Conservation (phyloP, 2,329 filamentous ascomycete genomes). For the Podosphaera fusca region DNA sequence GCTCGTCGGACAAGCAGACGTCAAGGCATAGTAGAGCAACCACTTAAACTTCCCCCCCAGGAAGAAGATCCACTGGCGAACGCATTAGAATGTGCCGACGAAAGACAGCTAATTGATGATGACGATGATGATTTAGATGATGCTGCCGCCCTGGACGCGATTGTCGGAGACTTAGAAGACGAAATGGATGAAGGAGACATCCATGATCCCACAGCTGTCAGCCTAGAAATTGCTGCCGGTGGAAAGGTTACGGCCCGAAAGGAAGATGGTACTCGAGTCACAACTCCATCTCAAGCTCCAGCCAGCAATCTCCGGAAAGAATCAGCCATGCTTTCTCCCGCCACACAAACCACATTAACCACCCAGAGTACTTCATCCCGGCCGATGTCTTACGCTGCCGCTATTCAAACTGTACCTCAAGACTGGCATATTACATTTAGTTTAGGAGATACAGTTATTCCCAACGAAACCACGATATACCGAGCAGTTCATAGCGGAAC, state of each 20-base stretch:
- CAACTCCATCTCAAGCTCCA: constrained; percentile 48
- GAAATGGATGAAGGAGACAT: constrained; percentile 52
- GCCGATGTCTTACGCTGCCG: constrained; percentile 63
- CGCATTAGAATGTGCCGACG: constrained; percentile 77
- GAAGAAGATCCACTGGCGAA: constrained; percentile 41
- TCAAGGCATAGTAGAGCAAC: constrained; percentile 28
- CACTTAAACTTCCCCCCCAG: constrained; percentile 27
- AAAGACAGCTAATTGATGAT: constrained; percentile 59
- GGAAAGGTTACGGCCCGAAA: constrained; percentile 79
- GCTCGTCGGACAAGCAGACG: constrained; percentile 41
- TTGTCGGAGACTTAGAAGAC: constrained; percentile 78
- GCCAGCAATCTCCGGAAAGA: constrained; percentile 22
- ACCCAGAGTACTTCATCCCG: constrained; percentile 31
- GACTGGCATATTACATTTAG: constrained; percentile 98
- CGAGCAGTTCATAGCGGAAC: constrained; percentile 54
- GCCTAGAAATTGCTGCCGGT: constrained; percentile 65
- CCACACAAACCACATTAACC: constrained; percentile 16
- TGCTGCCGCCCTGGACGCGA: constrained; percentile 48
- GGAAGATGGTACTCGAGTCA: constrained; percentile 71
- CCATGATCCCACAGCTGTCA: constrained; percentile 71
- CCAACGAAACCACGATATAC: constrained; percentile 88
- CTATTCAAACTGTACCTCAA: constrained; percentile 56
- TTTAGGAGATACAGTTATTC: constrained; percentile 59
- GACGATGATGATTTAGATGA: constrained; percentile 42
- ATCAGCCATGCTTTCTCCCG: constrained; percentile 18